Evolutionary conservation across 768 basidiomycete genomes (phyloP).

Genomic region (Tephrocybe sp.): DNA sequence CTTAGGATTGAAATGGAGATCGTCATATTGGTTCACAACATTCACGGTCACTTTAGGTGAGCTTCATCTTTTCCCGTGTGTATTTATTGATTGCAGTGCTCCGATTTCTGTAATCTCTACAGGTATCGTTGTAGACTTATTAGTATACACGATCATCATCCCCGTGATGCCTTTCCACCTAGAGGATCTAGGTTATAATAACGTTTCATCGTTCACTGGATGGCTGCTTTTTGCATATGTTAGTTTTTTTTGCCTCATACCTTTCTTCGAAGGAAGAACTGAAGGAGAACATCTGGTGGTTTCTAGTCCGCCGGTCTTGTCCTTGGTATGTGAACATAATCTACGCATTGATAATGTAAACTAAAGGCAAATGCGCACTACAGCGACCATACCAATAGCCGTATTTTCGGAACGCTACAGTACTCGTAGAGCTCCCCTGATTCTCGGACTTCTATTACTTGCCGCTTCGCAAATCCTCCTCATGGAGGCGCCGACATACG

Average conservation of each 20-base stretch:
- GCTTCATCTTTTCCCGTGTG: constrained; percentile 10
- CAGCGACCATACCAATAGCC: constrained; percentile 58
- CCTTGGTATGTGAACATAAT: constrained; percentile 36
- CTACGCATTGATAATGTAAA: too few relatives aligned
- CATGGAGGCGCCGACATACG: constrained; percentile 58
- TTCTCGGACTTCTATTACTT: constrained; percentile 48
- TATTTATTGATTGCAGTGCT: too few relatives aligned
- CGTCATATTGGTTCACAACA: constrained; percentile 56
- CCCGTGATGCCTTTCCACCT: constrained; percentile 66
- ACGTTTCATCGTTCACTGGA: constrained; percentile 50
- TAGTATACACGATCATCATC: constrained; percentile 62
- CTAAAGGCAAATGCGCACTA: not conserved
- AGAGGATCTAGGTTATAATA: constrained; percentile 40
- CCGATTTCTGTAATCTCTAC: not conserved
- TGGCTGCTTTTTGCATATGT: constrained; percentile 64
- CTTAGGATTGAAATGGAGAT: constrained; percentile 53
- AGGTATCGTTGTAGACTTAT: constrained; percentile 49
- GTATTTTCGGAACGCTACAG: constrained; percentile 51
- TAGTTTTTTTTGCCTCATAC: constrained; percentile 18
- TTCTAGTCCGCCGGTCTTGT: constrained; percentile 55
- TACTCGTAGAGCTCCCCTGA: constrained; percentile 44
- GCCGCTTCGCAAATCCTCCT: constrained; percentile 56
- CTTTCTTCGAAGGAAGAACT: constrained; percentile 2
- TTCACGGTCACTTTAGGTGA: constrained; percentile 49
- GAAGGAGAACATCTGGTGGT: not conserved